Conservation (phyloP, 371 early-diverging fungal species). For the Rhizopus sp. region DNA sequence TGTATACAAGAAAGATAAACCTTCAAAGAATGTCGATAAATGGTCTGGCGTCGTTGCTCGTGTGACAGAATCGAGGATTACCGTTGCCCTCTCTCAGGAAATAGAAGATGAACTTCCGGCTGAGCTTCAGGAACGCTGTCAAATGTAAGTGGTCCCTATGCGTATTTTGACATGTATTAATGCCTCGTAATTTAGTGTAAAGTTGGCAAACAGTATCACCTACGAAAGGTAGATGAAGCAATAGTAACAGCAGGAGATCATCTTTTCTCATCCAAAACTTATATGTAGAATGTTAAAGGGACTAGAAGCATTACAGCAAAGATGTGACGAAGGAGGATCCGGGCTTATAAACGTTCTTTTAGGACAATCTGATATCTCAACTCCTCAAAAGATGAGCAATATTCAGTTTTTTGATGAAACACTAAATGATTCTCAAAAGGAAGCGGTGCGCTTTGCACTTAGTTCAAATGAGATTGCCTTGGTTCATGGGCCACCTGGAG, state of each 20-base stretch:
- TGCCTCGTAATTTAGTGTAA: conserved; percentile 31
- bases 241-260: not conserved
- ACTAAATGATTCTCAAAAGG: conserved; percentile 77
- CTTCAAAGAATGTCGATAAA: conserved; percentile 23
- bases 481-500: conserved; percentile 88
- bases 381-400: conserved; percentile 20
- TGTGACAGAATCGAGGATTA: conserved; percentile 62
- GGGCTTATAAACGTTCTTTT: conserved; percentile 31
- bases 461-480: conserved; percentile 70
- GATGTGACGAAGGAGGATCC: conserved; percentile 16
- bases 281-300: conserved; percentile 44
- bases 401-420: conserved; percentile 60
- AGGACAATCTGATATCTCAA: conserved; percentile 24
- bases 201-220: conserved; percentile 79
- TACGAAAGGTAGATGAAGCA: conserved; percentile 58
- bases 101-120: conserved; percentile 62
- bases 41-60: conserved; percentile 62
- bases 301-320: conserved; percentile 31
- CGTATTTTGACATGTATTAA: not conserved
- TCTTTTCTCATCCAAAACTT: conserved; percentile 7
- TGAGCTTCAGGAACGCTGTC: conserved; percentile 69
- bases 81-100: conserved; percentile 61
- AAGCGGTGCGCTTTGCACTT: conserved; percentile 73
- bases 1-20: conserved; percentile 58
- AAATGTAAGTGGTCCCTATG: conserved; percentile 47